Base-by-base conservation (phyloP, 208 protist genomes). In the Acanthamoeba quina region DNA sequence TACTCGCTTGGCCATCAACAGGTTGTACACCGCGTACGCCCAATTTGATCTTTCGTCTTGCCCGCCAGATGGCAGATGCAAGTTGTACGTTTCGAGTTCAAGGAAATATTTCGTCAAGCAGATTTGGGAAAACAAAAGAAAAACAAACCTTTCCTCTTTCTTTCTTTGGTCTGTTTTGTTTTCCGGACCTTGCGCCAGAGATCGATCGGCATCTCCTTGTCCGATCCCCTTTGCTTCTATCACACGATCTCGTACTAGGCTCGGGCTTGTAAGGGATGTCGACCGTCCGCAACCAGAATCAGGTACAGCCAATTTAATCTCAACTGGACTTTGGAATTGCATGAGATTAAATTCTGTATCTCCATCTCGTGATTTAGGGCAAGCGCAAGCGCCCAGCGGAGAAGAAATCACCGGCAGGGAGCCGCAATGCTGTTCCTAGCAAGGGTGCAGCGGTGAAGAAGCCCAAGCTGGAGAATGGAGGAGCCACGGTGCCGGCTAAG, bases 1-100 rank as follows among this genome's bases (percentile, higher is more conserved):
- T 9, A 97, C 96, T 24, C 82, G 66, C 26, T 76, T 70, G 19
- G 41, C 96, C 60, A 82, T 70, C 56, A 56, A 56, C 52, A 56
- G 52, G 52, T 56, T 56, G 13, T 56, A 56, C 37, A 41, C 37
- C 37, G 37, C 37, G 37, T 41, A 41, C 37, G 37, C 37, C 37
- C 37, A 41, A 41, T 41, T 41, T 41, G 37, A 41, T 41, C 37
- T 41, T 41, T 41, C 2, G 3, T 41, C 37, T 2, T 41, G 37
- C 37, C 37, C 37, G 37, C 37, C 37, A 41, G 37, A 41, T 41
- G 37, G 37, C 37, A 41, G 24, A 62, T 62, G 56, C 56, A 62
- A 11, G 24, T 26, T 5, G 19, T 7, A 0, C 56, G 17, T 62
- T 62, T 26, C 17, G 56, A 11, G 1, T 62, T 62, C 56, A 62